Evolutionary conservation across 345 rosid genomes (phyloP), one percentile per base, ranked within the genome.

Genomic region (Physaria fendleri): DNA sequence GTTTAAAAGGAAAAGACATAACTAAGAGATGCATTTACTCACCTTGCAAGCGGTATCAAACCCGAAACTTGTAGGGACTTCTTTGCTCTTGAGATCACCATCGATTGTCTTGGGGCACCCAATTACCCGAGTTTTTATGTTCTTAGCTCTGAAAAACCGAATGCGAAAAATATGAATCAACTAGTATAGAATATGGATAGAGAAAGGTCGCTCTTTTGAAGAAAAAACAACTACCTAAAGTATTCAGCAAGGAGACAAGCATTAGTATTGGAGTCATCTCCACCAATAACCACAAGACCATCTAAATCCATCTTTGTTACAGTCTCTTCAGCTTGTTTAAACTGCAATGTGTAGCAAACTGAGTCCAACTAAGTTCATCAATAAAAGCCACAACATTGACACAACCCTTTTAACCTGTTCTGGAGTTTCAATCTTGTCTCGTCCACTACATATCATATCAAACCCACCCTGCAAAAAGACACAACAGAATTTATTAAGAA

Each of bases 1-100:
- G 6, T 44, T 4, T 23, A 10, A n/a, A 52, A 33, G 27, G 6
- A 21, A 6, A 32, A 27, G 24, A 23, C 28, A 15, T 32, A 24
- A 27, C 20, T 18, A 32, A 54, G 38, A 25, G 5, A 52, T 1
- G 6, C 34, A 12, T 18, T 29, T 24, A 20, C 43, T 75, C 69
- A 85, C 99, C 91, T 82, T 93, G 85, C 99, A 93, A 45, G 99
- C 97, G 1, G 99, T 93, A 54, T 93, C 99, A 29, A 93, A 93
- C 34, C 99, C 99, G 68, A 93, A 89, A 79, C 99, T 93, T 23
- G 83, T 14, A 4, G 99, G 99, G 50, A 89, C 97, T 73, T 93
- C 97, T 76, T 93, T 87, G 74, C 84, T 79, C 74, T 89, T 93
- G 69, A 93, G 76, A 78, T 93, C 99, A 57, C 97, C 99, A 76